Conservation (phyloP, 208 protist genomes). For the Trypanosoma boissoni region DNA sequence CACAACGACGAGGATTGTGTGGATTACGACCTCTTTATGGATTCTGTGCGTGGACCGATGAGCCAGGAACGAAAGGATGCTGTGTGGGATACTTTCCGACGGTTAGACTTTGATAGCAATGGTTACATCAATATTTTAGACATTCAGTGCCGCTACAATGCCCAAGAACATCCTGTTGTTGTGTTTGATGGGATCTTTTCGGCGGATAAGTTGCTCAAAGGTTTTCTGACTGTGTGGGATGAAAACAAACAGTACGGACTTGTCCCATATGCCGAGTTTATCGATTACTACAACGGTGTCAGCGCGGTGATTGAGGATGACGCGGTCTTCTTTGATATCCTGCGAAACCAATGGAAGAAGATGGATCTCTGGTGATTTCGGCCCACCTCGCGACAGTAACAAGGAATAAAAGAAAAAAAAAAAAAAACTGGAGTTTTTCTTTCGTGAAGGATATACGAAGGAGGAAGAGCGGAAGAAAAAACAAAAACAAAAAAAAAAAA, state of each 20-base stretch:
- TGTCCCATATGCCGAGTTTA: slow-evolving; percentile 83
- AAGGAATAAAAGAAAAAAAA: not conserved
- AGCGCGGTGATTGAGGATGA: slow-evolving; percentile 87
- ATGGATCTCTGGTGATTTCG: slow-evolving; percentile 17
- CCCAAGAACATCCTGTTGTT: slow-evolving; percentile 79
- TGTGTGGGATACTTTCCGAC: slow-evolving; percentile 70
- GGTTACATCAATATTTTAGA: slow-evolving; percentile 77
- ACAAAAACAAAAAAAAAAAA: slow-evolving; percentile 1
- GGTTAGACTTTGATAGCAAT: slow-evolving; percentile 81
- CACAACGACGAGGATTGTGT: slow-evolving; percentile 48
- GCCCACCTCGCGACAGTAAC: not conserved
- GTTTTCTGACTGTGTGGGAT: slow-evolving; percentile 86
- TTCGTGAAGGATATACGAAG: not conserved
- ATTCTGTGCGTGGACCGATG: slow-evolving; percentile 85
- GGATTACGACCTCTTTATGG: slow-evolving; percentile 88
- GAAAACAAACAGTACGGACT: slow-evolving; percentile 73
- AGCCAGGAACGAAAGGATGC: slow-evolving; percentile 72
- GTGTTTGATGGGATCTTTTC: slow-evolving; percentile 67
- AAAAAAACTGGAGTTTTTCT: too few relatives aligned
- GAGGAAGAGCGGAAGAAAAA: not conserved
- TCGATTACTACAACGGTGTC: slow-evolving; percentile 92
- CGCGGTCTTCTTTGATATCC: slow-evolving; percentile 73
- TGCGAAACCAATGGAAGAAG: slow-evolving; percentile 86
- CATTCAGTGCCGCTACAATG: slow-evolving; percentile 78
- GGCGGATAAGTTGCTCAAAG: slow-evolving; percentile 75